A percentile compares a stretch with the other conserved stretches of the same genome.
phyloP scores from a whole-genome alignment of 2,329 filamentous ascomycete genomes.

The Beauveria australis region DNA sequence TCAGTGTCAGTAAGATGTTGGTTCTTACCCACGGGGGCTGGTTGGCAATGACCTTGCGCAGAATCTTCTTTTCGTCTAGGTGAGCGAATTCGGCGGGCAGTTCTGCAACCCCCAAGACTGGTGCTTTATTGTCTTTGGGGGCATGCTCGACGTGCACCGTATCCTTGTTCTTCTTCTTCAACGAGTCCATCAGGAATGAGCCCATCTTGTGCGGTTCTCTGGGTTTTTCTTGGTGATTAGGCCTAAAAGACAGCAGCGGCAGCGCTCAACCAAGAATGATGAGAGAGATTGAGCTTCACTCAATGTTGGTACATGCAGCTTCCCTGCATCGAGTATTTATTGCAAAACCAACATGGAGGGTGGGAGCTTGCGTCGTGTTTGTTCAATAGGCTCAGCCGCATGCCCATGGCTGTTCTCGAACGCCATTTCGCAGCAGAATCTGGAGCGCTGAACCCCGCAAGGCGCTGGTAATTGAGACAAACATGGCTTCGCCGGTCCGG shows the following conservation, averaged over 20 bases:
- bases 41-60: slow-evolving; percentile 33
- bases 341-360: no score
- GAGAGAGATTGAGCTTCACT: not conserved
- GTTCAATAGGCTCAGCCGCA: no score
- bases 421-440: no score
- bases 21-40: not conserved
- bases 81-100: slow-evolving; percentile 21
- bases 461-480: no score
- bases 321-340: no score
- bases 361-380: no score
- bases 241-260: no score
- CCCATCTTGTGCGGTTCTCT: not conserved
- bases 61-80: slow-evolving; percentile 42
- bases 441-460: no score
- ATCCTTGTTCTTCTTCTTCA: not conserved
- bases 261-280: not conserved
- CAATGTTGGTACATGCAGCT: no score
- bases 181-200: not conserved
- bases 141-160: not conserved
- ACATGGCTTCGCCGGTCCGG: no score
- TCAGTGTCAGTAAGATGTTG: not conserved
- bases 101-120: not conserved
- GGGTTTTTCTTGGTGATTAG: not conserved
- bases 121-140: not conserved
- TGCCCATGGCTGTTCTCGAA: no score